Percentiles rank a stretch among this genome's conserved stretches.
These are phyloP conservation scores for Acacia concinna DNA, from an alignment of 331 rosid genomes.

Conservation along the genomic window DNA sequence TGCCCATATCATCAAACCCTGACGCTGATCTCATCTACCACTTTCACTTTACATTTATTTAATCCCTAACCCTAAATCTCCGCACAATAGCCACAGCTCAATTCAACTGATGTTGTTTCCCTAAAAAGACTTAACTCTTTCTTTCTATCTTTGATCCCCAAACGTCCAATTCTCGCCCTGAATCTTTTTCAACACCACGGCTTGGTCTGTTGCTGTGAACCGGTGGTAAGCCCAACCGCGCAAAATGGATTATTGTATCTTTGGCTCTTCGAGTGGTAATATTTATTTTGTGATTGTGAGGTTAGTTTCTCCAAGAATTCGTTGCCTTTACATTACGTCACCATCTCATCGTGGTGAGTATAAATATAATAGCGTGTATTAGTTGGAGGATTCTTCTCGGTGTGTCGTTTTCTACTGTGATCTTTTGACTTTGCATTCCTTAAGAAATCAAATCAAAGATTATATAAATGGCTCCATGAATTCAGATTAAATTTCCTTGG, in stretches of 20 bases:
- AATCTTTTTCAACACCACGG: too few relatives aligned
- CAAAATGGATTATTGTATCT: not conserved
- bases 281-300: not conserved
- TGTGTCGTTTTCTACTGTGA: conserved; percentile 19
- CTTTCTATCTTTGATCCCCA: not conserved
- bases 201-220: not conserved
- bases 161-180: not conserved
- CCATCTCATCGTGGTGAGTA: not conserved
- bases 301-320: not conserved
- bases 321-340: not conserved
- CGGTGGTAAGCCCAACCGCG: not conserved
- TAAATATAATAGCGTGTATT: conserved; percentile 27
- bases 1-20: not conserved
- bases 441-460: conserved; percentile 3
- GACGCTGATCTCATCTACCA: conserved; percentile 16
- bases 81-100: not conserved
- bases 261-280: not conserved
- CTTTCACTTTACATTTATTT: conserved; percentile 11
- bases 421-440: conserved; percentile 40
- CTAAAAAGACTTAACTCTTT: not conserved
- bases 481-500: not conserved
- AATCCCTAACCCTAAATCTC: not conserved
- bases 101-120: not conserved
- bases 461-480: not conserved
- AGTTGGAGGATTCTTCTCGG: conserved; percentile 24